Evolutionary conservation across 768 basidiomycete species (phyloP).

Genomic region (Pleurotus pulmonarius): DNA sequence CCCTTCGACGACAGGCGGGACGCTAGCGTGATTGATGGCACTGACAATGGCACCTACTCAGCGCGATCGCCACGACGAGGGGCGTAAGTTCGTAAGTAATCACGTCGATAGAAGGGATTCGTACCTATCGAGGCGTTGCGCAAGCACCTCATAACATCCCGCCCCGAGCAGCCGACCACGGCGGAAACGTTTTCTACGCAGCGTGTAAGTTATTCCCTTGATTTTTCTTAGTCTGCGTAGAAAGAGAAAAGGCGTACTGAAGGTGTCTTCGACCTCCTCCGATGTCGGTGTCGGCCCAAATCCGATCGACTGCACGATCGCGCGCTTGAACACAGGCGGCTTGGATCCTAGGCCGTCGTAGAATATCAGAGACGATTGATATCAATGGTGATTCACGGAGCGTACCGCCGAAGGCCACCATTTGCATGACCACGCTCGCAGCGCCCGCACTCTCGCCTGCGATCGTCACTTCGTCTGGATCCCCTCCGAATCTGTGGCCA

Average conservation of each 20-base stretch:
- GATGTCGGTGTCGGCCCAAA: conserved; percentile 30
- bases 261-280: conserved; percentile 24
- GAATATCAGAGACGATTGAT: background rate
- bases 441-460: conserved; percentile 39
- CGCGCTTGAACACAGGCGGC: conserved; percentile 33
- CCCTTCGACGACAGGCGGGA: conserved; percentile 26
- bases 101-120: background rate
- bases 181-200: conserved; percentile 22
- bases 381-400: background rate
- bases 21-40: conserved; percentile 33
- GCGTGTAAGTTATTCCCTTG: background rate
- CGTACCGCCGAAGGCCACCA: conserved; percentile 38
- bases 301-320: conserved; percentile 38
- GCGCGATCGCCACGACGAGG: background rate
- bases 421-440: conserved; percentile 40
- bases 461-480: conserved; percentile 29
- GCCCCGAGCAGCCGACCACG: conserved; percentile 25
- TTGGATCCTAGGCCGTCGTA: conserved; percentile 19
- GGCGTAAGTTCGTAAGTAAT: background rate
- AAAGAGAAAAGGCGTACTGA: conserved; percentile 33
- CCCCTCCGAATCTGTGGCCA: conserved; percentile 24
- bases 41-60: conserved; percentile 29
- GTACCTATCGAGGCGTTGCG: conserved; percentile 31
- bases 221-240: background rate
- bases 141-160: conserved; percentile 28